Percentiles rank a stretch among this genome's conserved stretches.
Conservation (phyloP, 495 filamentous ascomycete genomes). For the Aspergillus cavernicola region DNA sequence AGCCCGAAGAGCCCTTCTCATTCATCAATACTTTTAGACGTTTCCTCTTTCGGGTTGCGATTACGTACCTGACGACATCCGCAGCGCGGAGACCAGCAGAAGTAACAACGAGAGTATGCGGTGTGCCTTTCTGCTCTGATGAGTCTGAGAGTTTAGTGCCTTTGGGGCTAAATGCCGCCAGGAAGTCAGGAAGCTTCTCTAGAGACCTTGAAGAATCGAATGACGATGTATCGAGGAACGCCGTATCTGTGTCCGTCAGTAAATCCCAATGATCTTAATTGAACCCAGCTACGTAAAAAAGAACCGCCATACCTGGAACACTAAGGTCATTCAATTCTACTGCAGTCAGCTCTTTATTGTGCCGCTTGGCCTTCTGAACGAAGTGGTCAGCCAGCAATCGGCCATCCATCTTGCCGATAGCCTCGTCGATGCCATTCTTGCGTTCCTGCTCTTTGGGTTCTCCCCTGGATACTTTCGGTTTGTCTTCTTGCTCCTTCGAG, state of each 20-base stretch:
- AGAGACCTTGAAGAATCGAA: conserved; percentile 60
- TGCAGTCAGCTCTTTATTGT: conserved; percentile 70
- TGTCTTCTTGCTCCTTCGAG: conserved; percentile 40
- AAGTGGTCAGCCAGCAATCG: conserved; percentile 82
- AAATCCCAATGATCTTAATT: not conserved
- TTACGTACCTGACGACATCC: conserved; percentile 63
- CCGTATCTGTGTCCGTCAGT: conserved; percentile 39
- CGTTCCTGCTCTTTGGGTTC: conserved; percentile 58
- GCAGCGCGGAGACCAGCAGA: conserved; percentile 77
- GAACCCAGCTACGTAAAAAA: too few relatives aligned
- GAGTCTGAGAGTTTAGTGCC: conserved; percentile 51
- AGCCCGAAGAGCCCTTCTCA: conserved; percentile 59
- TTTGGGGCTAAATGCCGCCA: conserved; percentile 61
- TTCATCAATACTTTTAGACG: not conserved
- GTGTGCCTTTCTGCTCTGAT: conserved; percentile 66
- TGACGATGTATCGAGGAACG: conserved; percentile 68
- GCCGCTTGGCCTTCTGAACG: conserved; percentile 71
- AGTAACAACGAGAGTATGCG: conserved; percentile 82
- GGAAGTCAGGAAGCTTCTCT: conserved; percentile 69
- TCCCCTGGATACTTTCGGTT: conserved; percentile 42
- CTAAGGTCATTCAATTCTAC: conserved; percentile 81
- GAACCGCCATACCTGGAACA: conserved; percentile 63
- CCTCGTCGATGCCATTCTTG: conserved; percentile 69
- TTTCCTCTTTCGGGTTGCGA: not conserved
- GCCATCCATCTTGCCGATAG: conserved; percentile 77